Evolutionary conservation across 345 rosid species (phyloP).

Genomic region (Triadica sebifera): DNA sequence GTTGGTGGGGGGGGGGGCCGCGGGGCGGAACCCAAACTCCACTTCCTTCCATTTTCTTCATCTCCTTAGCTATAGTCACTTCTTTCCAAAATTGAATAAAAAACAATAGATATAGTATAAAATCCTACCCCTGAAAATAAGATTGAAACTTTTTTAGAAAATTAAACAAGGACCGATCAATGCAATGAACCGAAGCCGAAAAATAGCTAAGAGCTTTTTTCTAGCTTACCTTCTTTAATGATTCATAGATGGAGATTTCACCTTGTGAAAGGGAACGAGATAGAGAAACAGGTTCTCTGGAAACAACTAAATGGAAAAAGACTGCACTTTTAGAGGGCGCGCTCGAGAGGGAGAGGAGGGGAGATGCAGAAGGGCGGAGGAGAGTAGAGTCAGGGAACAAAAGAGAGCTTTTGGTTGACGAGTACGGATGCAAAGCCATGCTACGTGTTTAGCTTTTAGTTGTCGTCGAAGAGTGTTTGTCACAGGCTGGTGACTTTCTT

Average conservation of each 20-base stretch:
- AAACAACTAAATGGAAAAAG: neutral
- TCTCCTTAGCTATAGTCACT: constrained; percentile 3
- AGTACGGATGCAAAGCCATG: neutral
- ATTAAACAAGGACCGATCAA: neutral
- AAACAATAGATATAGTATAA: neutral
- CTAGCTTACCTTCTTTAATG: constrained; percentile 20
- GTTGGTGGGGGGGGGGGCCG: too few relatives aligned
- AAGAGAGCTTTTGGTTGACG: neutral
- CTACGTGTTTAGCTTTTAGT: constrained; percentile 11
- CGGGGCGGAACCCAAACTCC: too few relatives aligned
- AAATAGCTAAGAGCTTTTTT: neutral
- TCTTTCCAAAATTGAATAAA: neutral
- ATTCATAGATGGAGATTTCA: constrained; percentile 8
- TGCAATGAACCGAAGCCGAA: neutral
- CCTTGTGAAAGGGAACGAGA: neutral
- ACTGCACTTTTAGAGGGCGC: neutral
- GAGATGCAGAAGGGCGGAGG: neutral
- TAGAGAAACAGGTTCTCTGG: neutral
- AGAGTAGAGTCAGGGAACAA: too few relatives aligned
- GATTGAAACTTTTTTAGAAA: neutral
- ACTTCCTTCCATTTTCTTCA: constrained; percentile 7
- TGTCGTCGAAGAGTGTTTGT: neutral
- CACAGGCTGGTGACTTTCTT: neutral
- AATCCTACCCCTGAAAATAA: neutral
- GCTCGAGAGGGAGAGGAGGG: neutral